Base-by-base conservation (phyloP, 1,284 basidiomycete genomes). In the Entoloma clypeatum region DNA sequence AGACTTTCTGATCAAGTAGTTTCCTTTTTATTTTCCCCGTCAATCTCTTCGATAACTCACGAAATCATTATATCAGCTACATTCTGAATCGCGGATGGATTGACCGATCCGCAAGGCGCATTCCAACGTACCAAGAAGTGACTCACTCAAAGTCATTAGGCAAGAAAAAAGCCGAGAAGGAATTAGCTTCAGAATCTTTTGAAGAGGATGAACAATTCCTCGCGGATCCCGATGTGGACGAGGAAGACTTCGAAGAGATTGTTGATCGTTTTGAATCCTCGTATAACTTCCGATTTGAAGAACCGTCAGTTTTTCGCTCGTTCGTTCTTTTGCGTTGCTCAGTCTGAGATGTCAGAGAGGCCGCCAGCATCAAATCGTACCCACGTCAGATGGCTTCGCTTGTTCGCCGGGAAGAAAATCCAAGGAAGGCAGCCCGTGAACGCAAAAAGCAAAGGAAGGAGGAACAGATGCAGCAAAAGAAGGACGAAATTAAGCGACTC, bases 41-140 rank as follows among this genome's bases (percentile, higher is more conserved):
- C n/a, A n/a, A n/a, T n/a, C n/a, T 14, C 7, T 18, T 22, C 24
- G 4, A 14, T 9, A 8, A 14, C 34, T n/a, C n/a, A n/a, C n/a
- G n/a, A n/a, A 17, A 10, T 26, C 14, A 31, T 17, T 26, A 9
- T 17, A 28, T 2, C 49, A 95, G 92, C 62, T 97, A 95, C 62
- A 95, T 97, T 48, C 70, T 95, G 14, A 92, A 93, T 60, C 87
- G 93, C 26, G 93, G 93, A 1, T 97, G 93, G 93, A 83, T 97
- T 43, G 93, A 96, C 63, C 77, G 77, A 38, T 72, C 80, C 3
- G 65, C 72, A 7, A 71, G 76, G 17, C 81, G 80, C 42, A 68
- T 92, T 4, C 92, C 91, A 4, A 93, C 91, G 0, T 92, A 92
- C 61, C 68, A 78, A 32, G 90, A 94, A 59, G 71, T 94, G 25